Evolutionary conservation across 768 basidiomycete genomes (phyloP), one percentile per base, ranked within the genome.

Genomic region (Termitomyces sp.): DNA sequence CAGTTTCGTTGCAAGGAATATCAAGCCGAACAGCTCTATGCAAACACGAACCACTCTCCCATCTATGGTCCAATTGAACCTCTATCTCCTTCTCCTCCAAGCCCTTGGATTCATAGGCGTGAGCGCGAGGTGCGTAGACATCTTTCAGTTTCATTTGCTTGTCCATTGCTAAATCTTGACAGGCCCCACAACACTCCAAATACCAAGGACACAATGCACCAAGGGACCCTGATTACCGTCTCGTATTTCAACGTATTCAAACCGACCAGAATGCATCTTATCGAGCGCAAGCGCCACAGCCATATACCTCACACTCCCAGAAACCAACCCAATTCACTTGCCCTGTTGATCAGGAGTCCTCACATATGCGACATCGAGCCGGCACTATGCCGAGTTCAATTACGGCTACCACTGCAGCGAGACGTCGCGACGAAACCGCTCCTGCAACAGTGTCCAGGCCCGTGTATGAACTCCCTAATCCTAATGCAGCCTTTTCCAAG

Each of bases 1-100:
- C 77, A 79, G 59, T 66, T 79, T 45, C 74, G 82, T 4, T 69
- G 75, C 20, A 74, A 73, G 59, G 81, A 81, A 62, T 81, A 77
- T 62, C 72, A 79, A 27, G 80, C 79, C 39, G 80, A 81, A 64
- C 72, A 74, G 60, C 71, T 75, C 5, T 75, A 77, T 67, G 70
- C 77, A 14, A 36, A 74, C 74, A 33, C 62, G 71, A 26, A 69
- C 61, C 43, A 64, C 67, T 59, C 64, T 33, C 67, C 66, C 52
- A 47, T 71, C 55, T 66, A 70, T 64, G 67, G 64, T 13, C 50
- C 53, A 13, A n/a, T 33, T 32, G 61, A 62, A 52, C 48, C 56
- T 9, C 1, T 53, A 1, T 54, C 60, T 18, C 47, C 59, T 16
- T 54, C 58, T 53, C 39, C 60, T 7, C 52, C 55, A 26, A 62